Conservation (phyloP, 1,284 basidiomycete species). For the Stygiomarasmius scandens region DNA sequence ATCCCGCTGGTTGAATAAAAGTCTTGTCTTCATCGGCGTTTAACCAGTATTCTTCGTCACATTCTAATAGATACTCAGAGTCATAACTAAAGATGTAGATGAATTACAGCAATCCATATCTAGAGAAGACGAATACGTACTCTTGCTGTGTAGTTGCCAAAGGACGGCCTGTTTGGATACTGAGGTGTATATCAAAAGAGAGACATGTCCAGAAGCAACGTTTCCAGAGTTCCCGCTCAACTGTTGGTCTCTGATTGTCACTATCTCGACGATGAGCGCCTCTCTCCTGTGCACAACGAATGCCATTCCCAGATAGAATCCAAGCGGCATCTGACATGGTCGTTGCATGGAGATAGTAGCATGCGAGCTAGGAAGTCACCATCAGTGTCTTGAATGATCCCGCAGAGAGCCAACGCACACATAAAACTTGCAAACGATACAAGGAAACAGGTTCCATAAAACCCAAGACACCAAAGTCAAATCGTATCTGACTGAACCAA, state of each 20-base stretch:
- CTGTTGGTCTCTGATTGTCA: conserved; percentile 7
- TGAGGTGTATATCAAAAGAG: conserved; percentile 11
- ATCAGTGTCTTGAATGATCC: neutral
- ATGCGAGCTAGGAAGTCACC: neutral
- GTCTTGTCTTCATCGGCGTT: conserved; percentile 1
- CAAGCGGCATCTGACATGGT: conserved; percentile 11
- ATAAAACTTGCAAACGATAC: conserved; percentile 46
- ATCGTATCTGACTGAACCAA: conserved; percentile 54
- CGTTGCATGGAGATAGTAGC: conserved; percentile 5
- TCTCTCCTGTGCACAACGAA: conserved; percentile 14
- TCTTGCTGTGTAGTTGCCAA: conserved; percentile 9
- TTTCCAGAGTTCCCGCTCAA: conserved; percentile 14
- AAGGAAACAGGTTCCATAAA: conserved; percentile 50
- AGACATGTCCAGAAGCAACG: conserved; percentile 14
- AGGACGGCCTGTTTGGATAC: conserved; percentile 14
- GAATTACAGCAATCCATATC: neutral
- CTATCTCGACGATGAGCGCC: conserved; percentile 14
- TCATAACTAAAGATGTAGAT: conserved; percentile 46
- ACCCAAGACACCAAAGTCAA: conserved; percentile 35
- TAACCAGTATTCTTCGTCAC: conserved; percentile 35
- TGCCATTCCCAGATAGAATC: conserved; percentile 7
- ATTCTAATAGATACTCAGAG: conserved; percentile 55
- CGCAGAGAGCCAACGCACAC: conserved; percentile 35
- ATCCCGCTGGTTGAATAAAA: conserved; percentile 6
- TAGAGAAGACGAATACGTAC: conserved; percentile 8